Evolutionary conservation across 2,329 filamentous ascomycete species (phyloP), one percentile per base, ranked within the genome.

Genomic region (Monosporascus cannonballus): DNA sequence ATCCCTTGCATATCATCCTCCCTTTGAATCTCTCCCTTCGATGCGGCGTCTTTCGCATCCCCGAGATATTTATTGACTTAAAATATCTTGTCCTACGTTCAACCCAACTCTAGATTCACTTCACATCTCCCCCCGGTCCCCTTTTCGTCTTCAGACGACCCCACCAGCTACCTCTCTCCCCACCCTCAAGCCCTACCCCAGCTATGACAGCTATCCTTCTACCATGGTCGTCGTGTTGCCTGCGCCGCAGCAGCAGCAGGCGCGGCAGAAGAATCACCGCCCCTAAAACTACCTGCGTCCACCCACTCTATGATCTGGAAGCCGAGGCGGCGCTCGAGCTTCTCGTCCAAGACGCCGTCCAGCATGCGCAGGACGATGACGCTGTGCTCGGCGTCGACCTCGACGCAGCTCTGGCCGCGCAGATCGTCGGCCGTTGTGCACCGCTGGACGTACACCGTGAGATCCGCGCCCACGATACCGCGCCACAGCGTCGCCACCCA

Each of bases 401-500:
- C 84, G 5, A 88, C 83, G 0, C 73, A 70, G 3, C 76, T 78
- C 34, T 51, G 56, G 27, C 56, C 59, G 24, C 56, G 56, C 5
- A 46, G 42, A n/a, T 56, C 42, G 42, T 46, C 54, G 7, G 48
- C 50, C 22, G 54, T 58, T 2, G 47, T 3, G 46, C 48, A 18
- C 38, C 67, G 61, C 62, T 75, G 77, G 18, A 88, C 79, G 63
- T 87, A 90, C 27, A 94, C 76, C 1, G 87, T 87, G 46, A 93
- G 73, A 68, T 97, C 93, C 0, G 93, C 84, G 0, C 88, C 90
- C 1, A 92, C 79, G 51, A 89, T 87, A 9, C 90, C 90, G 9
- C 92, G 85, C 93, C 93, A 97, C 22, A 96, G 80, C 44, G 89
- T 93, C 37, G 93, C 93, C 76, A 94, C 90, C 93, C 93, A 97